Conservation (phyloP, 192 early-diverging fungal genomes). For the Backusella circina region DNA sequence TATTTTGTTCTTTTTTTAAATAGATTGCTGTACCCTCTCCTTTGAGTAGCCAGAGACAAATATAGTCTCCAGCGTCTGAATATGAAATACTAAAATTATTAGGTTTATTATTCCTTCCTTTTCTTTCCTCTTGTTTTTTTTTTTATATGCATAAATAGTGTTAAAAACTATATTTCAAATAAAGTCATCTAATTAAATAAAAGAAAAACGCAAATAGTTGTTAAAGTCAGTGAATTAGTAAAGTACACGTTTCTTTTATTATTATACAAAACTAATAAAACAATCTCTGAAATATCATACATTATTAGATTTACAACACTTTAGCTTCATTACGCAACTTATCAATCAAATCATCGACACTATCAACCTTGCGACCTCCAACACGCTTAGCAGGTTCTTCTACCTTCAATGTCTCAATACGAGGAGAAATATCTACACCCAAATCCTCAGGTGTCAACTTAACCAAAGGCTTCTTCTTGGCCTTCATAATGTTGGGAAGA, state of each 20-base stretch:
- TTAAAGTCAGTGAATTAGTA: neutral
- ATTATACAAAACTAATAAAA: neutral
- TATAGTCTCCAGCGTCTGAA: too few relatives aligned
- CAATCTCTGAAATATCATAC: neutral
- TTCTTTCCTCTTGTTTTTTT: too few relatives aligned
- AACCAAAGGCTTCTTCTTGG: slow-evolving; percentile 95
- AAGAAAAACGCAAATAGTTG: too few relatives aligned
- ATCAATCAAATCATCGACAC: slow-evolving; percentile 91
- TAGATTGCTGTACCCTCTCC: too few relatives aligned
- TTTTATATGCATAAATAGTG: too few relatives aligned
- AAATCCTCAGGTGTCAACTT: slow-evolving; percentile 78
- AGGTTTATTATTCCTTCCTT: too few relatives aligned
- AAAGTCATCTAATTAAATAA: neutral
- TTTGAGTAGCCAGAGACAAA: too few relatives aligned
- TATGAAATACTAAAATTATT: too few relatives aligned
- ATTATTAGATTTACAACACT: slow-evolving; percentile 51
- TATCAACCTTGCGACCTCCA: slow-evolving; percentile 87
- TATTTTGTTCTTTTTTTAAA: neutral
- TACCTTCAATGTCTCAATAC: slow-evolving; percentile 86
- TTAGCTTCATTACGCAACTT: slow-evolving; percentile 85
- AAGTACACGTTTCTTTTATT: neutral
- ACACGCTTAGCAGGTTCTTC: slow-evolving; percentile 89
- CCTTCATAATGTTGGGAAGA: slow-evolving; percentile 97
- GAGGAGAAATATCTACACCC: slow-evolving; percentile 79
- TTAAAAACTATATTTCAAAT: too few relatives aligned